phyloP scores from a whole-genome alignment of 768 basidiomycete genomes.

The Mycena belliarum region DNA sequence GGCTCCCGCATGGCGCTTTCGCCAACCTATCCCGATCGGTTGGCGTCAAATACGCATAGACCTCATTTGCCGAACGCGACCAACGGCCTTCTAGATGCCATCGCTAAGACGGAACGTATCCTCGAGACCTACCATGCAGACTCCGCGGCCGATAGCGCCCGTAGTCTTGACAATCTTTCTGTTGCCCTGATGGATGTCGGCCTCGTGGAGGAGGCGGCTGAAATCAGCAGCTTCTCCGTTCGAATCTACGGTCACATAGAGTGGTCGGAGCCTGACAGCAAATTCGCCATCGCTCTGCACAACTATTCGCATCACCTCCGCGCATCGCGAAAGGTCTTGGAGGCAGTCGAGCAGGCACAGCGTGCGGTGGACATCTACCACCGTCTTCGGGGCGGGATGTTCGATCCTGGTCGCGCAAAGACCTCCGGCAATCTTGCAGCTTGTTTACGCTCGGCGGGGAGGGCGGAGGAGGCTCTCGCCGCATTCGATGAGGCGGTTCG shows the following conservation, averaged over 20 bases:
- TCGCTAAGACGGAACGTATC: background rate
- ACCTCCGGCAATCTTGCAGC: background rate
- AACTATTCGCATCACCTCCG: conserved; percentile 4
- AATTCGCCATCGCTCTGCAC: conserved; percentile 5
- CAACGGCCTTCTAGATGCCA: background rate
- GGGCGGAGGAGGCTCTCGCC: background rate
- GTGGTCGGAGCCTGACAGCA: background rate
- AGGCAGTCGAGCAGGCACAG: background rate
- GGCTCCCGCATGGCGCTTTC: background rate
- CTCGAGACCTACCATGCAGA: background rate
- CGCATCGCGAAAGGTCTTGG: background rate
- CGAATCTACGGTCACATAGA: background rate
- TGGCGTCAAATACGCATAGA: background rate
- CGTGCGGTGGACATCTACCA: background rate
- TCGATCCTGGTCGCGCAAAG: background rate
- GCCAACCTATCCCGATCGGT: background rate
- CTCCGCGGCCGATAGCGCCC: background rate
- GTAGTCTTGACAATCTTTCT: conserved; percentile 3
- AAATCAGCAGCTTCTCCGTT: conserved; percentile 7
- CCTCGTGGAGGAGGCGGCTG: background rate
- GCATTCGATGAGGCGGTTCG: background rate
- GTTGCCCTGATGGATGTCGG: conserved; percentile 5
- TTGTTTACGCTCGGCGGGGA: background rate
- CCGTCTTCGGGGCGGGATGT: background rate
- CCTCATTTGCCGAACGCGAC: background rate